Base-by-base conservation (phyloP, 192 early-diverging fungal genomes). In the Podila clonocystis region DNA sequence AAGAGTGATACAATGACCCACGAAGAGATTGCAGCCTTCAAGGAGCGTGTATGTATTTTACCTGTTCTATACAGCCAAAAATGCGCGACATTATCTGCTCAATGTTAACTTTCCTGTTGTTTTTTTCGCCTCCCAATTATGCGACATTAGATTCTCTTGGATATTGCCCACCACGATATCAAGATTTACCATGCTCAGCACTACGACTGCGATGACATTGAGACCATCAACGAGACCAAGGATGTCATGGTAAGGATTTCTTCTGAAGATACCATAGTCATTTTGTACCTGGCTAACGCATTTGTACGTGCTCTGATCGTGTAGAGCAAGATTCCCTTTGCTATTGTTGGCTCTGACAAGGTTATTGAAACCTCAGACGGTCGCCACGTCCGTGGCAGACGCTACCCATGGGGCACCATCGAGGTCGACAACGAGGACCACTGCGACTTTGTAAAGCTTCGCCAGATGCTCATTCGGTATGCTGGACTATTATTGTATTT, bases 341-440 rank as follows among this genome's bases (percentile, higher is more conserved):
- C 97, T 24, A 90, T 99, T 80, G 92, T 99, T 64, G 98, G 98
- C 45, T 93, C 91, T 68, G 95, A 97, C 83, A 93, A 91, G 72
- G 91, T 92, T 62, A 91, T 98, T 38, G 93, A 95, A 63, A 85
- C 92, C 20, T 74, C 85, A 20, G 95, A 94, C 82, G 96, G 97
- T 26, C 93, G 95, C 55, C 85, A 82, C 28, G 96, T 98, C 12
- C 92, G 96, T 59, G 98, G 96, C 17, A 91, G 98, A 57, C 84
- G 92, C 67, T 97, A 97, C 73, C 95, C 95, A 34, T 98, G 95
- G 94, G 97, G 97, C 61, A 88, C 97, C 48, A 94, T 99, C 83
- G 95, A 99, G 89, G 97, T 99, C 33, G 98, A 99, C 76, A 95
- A 97, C 83, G 94, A 96, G 84, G 90, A 92, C n/a, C 98, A 98